Evolutionary conservation across 2,329 filamentous ascomycete species (phyloP), one percentile per base, ranked within the genome.

Genomic region (Fonsecaea multimorphosa): DNA sequence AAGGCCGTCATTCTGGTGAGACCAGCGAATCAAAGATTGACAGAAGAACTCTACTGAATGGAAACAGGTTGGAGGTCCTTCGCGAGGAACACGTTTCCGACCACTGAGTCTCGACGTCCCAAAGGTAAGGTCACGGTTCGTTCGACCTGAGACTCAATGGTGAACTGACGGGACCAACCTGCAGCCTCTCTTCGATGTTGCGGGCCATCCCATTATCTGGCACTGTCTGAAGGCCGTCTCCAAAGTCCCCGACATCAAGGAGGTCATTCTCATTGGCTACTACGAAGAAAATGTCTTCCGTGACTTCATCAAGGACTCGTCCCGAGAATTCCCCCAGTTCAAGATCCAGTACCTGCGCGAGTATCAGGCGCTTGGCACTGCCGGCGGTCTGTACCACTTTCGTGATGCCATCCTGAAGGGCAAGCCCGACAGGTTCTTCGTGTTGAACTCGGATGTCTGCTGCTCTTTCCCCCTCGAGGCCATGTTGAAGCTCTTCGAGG

Each of bases 191-290:
- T 98, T 99, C 83, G 94, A 97, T 79, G 93, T 99, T 76, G 95
- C 95, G 72, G 95, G 95, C 73, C 95, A 99, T 81, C 93, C 94
- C 73, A 98, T 99, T 82, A 93, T 98, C 83, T 94, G 93, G 86
- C 95, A 99, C 85, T 97, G 93, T 84, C 87, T 99, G 78, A 91
- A 90, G 75, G 93, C 95, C 75, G 87, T 98, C 75, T 89, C 91
- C 72, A 96, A 93, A 78, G 91, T 98, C 67, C 90, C 92, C 74
- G 90, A 91, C 75, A 92, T 99, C 79, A 91, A 93, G 77, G 95
- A 99, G 81, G 94, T 99, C 74, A 93, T 95, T 83, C 89, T 99
- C 76, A 96, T 99, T 76, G 95, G 95, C 76, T 99, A 99, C 87
- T 99, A 98, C 80, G 95, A 99, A 78, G 95, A 98, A 83, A 86